These are phyloP conservation scores for Vitis hybrid DNA, from an alignment of 177 flowering plant genomes.

Conservation along the genomic window DNA sequence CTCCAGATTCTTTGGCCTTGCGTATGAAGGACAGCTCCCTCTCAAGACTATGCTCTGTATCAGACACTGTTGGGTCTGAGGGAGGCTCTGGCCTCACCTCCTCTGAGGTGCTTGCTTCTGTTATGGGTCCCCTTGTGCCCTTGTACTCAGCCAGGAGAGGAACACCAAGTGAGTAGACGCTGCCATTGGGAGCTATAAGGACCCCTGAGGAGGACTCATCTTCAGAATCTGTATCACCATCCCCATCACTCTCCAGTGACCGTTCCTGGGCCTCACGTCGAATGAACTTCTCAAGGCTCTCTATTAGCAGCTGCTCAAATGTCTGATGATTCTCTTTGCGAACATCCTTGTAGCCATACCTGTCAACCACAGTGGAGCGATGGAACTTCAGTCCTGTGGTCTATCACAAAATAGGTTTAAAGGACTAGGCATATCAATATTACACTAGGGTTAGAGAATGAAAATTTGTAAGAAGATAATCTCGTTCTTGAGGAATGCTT, in stretches of 20 bases:
- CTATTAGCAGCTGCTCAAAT: slow-evolving; percentile 92
- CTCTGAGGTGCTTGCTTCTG: slow-evolving; percentile 67
- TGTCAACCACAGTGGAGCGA: slow-evolving; percentile 22
- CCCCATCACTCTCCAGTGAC: slow-evolving; percentile 88
- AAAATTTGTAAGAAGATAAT: too few species aligned
- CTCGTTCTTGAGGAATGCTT: too few species aligned
- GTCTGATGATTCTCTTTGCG: slow-evolving; percentile 92
- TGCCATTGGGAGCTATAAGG: slow-evolving; percentile 81
- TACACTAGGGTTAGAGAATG: too few species aligned
- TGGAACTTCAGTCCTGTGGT: background rate
- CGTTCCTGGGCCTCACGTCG: slow-evolving; percentile 93
- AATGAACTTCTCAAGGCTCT: slow-evolving; percentile 96
- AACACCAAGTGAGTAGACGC: slow-evolving; percentile 75
- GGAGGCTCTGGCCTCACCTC: slow-evolving; percentile 30
- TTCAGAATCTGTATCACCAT: slow-evolving; percentile 61
- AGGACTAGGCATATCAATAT: too few species aligned
- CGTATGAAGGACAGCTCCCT: slow-evolving; percentile 86
- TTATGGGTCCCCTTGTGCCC: slow-evolving; percentile 20
- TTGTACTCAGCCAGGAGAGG: slow-evolving; percentile 70
- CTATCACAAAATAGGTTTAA: too few species aligned
- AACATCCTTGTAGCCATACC: slow-evolving; percentile 99
- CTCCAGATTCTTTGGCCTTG: slow-evolving; percentile 92
- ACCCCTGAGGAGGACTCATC: slow-evolving; percentile 52
- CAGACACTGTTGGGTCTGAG: slow-evolving; percentile 28
- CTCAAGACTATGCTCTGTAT: slow-evolving; percentile 80